These are phyloP conservation scores for Oxyria digyna DNA, from an alignment of 148 eudicot genomes.

Conservation along the genomic window DNA sequence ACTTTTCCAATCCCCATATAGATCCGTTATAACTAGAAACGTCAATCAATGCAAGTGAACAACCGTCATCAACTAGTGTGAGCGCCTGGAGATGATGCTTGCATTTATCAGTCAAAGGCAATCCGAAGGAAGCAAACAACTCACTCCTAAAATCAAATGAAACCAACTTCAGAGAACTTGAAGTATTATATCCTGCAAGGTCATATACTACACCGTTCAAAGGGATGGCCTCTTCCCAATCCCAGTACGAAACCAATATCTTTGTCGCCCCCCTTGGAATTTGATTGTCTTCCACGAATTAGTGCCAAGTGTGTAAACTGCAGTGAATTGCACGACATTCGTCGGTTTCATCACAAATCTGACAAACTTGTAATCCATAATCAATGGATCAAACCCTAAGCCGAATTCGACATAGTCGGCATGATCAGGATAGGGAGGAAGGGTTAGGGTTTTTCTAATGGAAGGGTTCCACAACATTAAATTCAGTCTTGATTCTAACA, in stretches of 20 bases:
- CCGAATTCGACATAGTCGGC: neutral
- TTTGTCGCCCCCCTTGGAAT: neutral
- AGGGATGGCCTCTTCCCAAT: neutral
- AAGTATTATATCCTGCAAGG: neutral
- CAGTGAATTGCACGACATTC: no score
- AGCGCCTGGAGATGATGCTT: neutral
- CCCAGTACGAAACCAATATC: neutral
- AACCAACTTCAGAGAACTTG: neutral
- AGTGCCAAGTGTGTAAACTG: neutral
- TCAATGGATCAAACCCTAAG: neutral
- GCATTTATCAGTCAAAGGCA: neutral
- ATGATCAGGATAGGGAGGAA: neutral
- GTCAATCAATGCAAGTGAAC: neutral
- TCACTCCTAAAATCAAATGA: slow-evolving; percentile 5
- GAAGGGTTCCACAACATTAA: neutral
- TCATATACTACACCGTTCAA: neutral
- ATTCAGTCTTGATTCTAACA: neutral
- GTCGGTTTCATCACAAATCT: no score
- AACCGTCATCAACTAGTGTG: neutral
- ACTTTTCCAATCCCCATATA: neutral
- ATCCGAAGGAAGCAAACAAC: neutral
- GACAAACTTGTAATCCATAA: neutral
- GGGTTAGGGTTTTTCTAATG: neutral
- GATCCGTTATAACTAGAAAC: neutral
- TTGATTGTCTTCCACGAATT: neutral